A percentile compares a stretch with the other conserved stretches of the same genome.
Conservation (phyloP, 2,329 filamentous ascomycete species). For the Colletotrichum somersetense region DNA sequence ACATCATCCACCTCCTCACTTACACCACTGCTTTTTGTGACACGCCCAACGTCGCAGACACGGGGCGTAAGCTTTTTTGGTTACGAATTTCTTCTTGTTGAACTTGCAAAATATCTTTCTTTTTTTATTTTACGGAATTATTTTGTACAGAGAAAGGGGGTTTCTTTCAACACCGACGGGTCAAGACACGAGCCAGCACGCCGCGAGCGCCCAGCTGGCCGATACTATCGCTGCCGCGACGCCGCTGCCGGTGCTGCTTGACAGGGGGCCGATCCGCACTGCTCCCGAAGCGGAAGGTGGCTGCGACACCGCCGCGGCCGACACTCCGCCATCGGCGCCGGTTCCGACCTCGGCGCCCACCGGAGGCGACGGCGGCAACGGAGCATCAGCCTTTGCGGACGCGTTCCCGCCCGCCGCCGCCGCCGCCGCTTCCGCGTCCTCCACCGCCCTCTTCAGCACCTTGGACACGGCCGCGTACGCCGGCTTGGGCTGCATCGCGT, state of each 20-base stretch:
- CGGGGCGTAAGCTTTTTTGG: background rate
- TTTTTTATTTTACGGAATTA: background rate
- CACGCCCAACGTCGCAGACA: constrained; percentile 26
- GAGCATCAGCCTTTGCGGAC: background rate
- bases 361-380: background rate
- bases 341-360: constrained; percentile 1
- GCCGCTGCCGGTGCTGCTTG: no score
- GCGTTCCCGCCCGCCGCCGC: constrained; percentile 26
- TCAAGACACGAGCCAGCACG: background rate
- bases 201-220: background rate
- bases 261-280: background rate
- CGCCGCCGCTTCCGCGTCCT: constrained; percentile 11
- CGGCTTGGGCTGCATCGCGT: constrained; percentile 53
- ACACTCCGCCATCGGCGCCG: constrained; percentile 1
- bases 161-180: no score
- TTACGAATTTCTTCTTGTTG: background rate
- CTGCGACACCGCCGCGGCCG: constrained; percentile 7
- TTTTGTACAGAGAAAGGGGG: background rate
- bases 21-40: constrained; percentile 22
- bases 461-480: constrained; percentile 55
- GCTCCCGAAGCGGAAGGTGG: constrained; percentile 26
- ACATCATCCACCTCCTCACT: constrained; percentile 40
- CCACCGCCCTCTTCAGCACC: constrained; percentile 47
- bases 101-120: background rate
- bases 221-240: background rate